phyloP scores from a whole-genome alignment of 345 rosid genomes.

The Euclidium syriacum region DNA sequence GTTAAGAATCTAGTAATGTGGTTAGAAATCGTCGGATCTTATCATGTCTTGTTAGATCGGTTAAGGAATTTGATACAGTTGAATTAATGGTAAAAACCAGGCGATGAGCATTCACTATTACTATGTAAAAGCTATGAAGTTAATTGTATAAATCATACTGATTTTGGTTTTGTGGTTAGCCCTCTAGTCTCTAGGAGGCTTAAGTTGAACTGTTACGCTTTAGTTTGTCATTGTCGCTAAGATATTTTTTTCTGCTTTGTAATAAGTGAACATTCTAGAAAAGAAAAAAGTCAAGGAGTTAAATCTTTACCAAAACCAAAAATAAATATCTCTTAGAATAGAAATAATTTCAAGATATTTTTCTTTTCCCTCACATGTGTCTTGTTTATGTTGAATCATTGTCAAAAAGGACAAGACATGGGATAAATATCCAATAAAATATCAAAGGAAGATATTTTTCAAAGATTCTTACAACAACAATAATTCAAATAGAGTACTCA shows the following conservation, averaged over 20 bases:
- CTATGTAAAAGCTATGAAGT: not conserved
- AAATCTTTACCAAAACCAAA: not conserved
- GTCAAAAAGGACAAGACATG: conserved; percentile 17
- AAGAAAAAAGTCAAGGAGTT: not conserved
- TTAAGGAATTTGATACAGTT: not conserved
- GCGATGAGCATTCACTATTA: no score
- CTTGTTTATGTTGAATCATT: conserved; percentile 6
- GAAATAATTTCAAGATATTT: conserved; percentile 19
- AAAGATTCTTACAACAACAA: not conserved
- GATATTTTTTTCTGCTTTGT: conserved; percentile 10
- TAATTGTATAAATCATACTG: not conserved
- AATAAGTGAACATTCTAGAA: not conserved
- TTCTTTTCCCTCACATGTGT: not conserved
- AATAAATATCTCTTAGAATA: not conserved
- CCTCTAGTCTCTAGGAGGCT: not conserved
- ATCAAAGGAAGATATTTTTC: conserved; percentile 20
- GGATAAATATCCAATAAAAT: conserved; percentile 16
- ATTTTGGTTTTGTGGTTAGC: conserved; percentile 10
- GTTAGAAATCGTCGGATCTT: not conserved
- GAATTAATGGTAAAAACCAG: no score
- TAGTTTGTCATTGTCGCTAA: conserved; percentile 17
- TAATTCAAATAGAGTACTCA: conserved; percentile 18
- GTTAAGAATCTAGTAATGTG: not conserved
- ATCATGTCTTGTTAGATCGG: not conserved
- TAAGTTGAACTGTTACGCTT: conserved; percentile 7